A percentile compares a stretch with the other conserved stretches of the same genome.
Evolutionary conservation across 176 grass and related monocot species (phyloP).

Genomic region (Rhynchospora breviuscula): DNA sequence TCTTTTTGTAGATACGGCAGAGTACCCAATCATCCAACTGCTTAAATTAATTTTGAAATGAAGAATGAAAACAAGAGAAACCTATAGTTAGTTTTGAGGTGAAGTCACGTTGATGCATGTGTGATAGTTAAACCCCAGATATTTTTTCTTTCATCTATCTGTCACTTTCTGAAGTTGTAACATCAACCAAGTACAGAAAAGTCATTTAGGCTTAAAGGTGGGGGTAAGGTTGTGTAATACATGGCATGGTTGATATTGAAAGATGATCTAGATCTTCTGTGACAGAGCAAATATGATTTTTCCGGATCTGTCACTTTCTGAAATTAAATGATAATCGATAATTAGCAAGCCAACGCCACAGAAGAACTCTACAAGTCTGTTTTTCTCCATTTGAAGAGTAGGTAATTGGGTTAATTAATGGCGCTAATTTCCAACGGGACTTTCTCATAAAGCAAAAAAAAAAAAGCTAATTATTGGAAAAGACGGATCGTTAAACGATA

Average conservation of each 20-base stretch:
- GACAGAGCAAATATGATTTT: neutral
- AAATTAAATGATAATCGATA: neutral
- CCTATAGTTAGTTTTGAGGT: conserved; percentile 14
- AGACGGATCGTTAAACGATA: conserved; percentile 14
- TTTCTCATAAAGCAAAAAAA: no score
- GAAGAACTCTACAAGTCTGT: neutral
- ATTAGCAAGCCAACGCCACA: neutral
- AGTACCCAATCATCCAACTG: conserved; percentile 30
- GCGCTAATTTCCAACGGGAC: neutral
- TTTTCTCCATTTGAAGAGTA: conserved; percentile 23
- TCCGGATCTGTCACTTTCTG: neutral
- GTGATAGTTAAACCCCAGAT: conserved; percentile 19
- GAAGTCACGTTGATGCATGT: conserved; percentile 26
- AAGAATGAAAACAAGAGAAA: neutral
- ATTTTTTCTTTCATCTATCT: conserved; percentile 14
- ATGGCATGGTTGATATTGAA: conserved; percentile 21
- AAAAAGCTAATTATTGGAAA: conserved; percentile 16
- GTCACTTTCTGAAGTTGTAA: neutral
- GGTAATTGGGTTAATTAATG: conserved; percentile 19
- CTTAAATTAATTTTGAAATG: neutral
- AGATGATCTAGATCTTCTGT: neutral
- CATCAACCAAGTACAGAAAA: conserved; percentile 30
- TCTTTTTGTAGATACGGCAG: conserved; percentile 25
- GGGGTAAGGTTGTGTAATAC: conserved; percentile 14
- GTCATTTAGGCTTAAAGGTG: conserved; percentile 6